Evolutionary conservation across 495 filamentous ascomycete genomes (phyloP).

Genomic region (Penicillium nucicola): DNA sequence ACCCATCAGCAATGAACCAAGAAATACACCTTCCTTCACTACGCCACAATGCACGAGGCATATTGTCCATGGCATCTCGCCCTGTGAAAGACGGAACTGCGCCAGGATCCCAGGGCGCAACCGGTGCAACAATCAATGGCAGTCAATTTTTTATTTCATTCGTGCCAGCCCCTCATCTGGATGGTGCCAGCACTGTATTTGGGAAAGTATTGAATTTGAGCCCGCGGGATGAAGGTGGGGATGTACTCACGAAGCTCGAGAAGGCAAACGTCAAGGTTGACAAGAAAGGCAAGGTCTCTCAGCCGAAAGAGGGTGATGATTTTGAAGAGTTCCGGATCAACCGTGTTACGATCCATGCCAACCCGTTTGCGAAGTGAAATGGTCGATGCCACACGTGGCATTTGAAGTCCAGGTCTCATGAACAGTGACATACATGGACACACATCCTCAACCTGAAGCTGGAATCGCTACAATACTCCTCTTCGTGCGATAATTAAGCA

Average conservation of each 20-base stretch:
- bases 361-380: conserved; percentile 77
- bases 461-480: not conserved
- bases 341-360: conserved; percentile 84
- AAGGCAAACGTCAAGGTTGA: conserved; percentile 80
- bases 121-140: conserved; percentile 75
- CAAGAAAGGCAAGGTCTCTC: conserved; percentile 76
- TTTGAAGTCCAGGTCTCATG: not conserved
- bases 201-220: conserved; percentile 65
- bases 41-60: conserved; percentile 80
- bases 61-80: conserved; percentile 91
- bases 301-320: conserved; percentile 48
- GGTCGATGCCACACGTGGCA: not conserved
- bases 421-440: not conserved
- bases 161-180: conserved; percentile 83
- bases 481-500: too few species aligned
- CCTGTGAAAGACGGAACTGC: conserved; percentile 55
- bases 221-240: conserved; percentile 42
- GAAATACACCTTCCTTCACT: conserved; percentile 80
- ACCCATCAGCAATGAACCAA: conserved; percentile 74
- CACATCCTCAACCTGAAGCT: not conserved
- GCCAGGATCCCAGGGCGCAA: conserved; percentile 42
- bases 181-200: conserved; percentile 92
- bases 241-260: conserved; percentile 59
- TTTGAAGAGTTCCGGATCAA: conserved; percentile 63
- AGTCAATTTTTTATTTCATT: conserved; percentile 94